These are phyloP conservation scores for Daucus carota DNA, from an alignment of 129 eudicot genomes.

Conservation along the genomic window DH1_v3.0 NC_030384.2:42824501-42825000, in stretches of 20 bases:
- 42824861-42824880: too few relatives aligned
- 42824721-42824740: not conserved
- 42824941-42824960: not conserved
- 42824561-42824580: not conserved
- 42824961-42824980: not conserved
- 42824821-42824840: conserved; percentile 81
- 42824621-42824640: not conserved
- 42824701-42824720: not conserved
- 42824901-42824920: not conserved
- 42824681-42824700: not conserved
- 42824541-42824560: not conserved
- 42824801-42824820: conserved; percentile 92
- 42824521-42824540: not conserved
- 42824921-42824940: not conserved
- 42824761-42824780: conserved; percentile 85
- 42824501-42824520: not conserved
- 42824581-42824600: not conserved
- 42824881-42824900: too few relatives aligned
- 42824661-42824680: not conserved
- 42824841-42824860: not conserved
- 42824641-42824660: not conserved
- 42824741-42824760: conserved; percentile 31
- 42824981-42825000: not conserved
- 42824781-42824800: conserved; percentile 72
- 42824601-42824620: not conserved